A percentile compares a stretch with the other conserved stretches of the same genome.
phyloP scores from a whole-genome alignment of 2,329 filamentous ascomycete species.

The Thielaviopsis musarum region DNA sequence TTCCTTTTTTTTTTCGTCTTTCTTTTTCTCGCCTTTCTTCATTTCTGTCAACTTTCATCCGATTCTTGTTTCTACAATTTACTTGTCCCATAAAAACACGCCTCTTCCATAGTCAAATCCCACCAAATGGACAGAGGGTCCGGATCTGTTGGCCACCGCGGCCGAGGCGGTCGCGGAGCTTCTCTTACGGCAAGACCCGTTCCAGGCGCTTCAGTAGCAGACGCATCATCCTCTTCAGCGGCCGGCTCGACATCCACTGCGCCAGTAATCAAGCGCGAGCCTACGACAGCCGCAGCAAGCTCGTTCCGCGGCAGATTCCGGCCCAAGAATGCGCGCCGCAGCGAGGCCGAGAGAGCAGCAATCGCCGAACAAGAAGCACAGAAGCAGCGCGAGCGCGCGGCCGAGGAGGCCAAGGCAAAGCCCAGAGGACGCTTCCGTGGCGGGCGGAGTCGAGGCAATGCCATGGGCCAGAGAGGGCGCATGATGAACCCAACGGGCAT shows the following conservation, averaged over 20 bases:
- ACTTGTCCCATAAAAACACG: background rate
- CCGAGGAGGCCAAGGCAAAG: conserved; percentile 23
- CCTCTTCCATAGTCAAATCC: background rate
- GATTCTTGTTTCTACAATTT: background rate
- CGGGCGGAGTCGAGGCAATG: conserved; percentile 27
- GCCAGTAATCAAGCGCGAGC: conserved; percentile 7
- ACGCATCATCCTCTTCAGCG: background rate
- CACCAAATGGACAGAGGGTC: conserved; percentile 3
- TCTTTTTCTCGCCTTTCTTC: background rate
- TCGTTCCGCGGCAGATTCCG: conserved; percentile 26
- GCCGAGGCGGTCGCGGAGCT: conserved; percentile 9
- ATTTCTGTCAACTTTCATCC: background rate
- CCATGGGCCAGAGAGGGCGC: conserved; percentile 26
- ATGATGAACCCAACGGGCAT: conserved; percentile 16
- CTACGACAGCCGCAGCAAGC: background rate
- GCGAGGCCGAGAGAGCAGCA: conserved; percentile 31
- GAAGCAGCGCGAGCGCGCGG: conserved; percentile 25
- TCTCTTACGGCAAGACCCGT: conserved; percentile 6
- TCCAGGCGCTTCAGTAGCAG: background rate
- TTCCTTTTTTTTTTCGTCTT: background rate
- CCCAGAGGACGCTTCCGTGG: conserved; percentile 25
- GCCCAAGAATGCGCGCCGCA: conserved; percentile 32
- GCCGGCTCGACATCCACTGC: background rate
- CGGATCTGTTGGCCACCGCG: conserved; percentile 3
- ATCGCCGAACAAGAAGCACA: conserved; percentile 28